Evolutionary conservation across 768 basidiomycete species (phyloP).

Genomic region (Kwoniella sp.): DNA sequence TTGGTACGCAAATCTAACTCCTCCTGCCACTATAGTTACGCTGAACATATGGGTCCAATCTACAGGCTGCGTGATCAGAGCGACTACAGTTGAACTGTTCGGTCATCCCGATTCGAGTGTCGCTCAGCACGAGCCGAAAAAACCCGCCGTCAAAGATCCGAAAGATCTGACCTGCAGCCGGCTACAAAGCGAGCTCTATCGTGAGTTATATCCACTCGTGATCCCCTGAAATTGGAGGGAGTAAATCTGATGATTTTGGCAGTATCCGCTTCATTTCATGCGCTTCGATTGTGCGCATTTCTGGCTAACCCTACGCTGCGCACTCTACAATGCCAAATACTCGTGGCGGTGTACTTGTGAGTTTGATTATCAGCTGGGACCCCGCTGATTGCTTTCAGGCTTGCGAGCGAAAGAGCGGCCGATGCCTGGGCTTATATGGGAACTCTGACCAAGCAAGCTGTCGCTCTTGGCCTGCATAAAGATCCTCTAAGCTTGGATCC

Average conservation of each 20-base stretch:
- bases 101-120: conserved; percentile 34
- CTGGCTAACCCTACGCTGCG: conserved; percentile 50
- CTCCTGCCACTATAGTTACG: neutral
- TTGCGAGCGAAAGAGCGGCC: conserved; percentile 44
- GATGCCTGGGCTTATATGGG: conserved; percentile 52
- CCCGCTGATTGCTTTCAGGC: neutral
- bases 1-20: conserved; percentile 32
- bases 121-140: neutral
- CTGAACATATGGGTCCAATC: conserved; percentile 1
- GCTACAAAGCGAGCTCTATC: conserved; percentile 53
- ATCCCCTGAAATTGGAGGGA: neutral
- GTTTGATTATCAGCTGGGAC: neutral
- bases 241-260: neutral
- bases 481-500: conserved; percentile 51
- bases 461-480: conserved; percentile 54
- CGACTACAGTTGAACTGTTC: conserved; percentile 49
- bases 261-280: conserved; percentile 56
- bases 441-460: conserved; percentile 49
- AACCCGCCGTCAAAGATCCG: conserved; percentile 23
- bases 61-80: conserved; percentile 50
- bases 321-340: conserved; percentile 47
- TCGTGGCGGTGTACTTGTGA: conserved; percentile 49
- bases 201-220: conserved; percentile 26
- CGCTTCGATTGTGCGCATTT: conserved; percentile 53
- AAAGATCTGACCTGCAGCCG: conserved; percentile 52